Conservation (phyloP, 495 filamentous ascomycete species). For the Corynascus novoguineensis region DNA sequence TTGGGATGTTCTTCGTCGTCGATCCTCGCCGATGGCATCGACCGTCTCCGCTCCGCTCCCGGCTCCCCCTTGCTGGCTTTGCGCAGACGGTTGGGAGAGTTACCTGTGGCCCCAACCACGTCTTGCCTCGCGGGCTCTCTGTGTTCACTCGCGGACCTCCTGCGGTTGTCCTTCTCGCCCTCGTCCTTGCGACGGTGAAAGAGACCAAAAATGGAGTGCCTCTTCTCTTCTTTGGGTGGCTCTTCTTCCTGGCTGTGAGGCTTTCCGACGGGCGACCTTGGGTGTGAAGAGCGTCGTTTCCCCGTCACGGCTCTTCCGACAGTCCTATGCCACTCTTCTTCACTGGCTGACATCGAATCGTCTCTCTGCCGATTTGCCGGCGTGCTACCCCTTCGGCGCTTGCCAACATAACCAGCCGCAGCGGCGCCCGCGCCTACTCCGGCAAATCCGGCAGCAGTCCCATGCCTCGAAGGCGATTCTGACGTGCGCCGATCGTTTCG, state of each 20-base stretch:
- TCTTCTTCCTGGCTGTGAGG: not conserved
- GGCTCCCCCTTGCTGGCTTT: constrained; percentile 10
- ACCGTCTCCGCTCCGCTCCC: not conserved
- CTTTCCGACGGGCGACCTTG: constrained; percentile 5
- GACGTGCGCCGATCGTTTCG: not conserved
- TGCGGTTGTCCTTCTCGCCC: constrained; percentile 8
- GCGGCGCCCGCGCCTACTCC: constrained; percentile 14
- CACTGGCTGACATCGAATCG: not conserved
- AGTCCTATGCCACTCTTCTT: not conserved
- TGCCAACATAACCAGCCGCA: constrained; percentile 18
- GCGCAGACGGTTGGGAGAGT: constrained; percentile 3
- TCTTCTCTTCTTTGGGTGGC: constrained; percentile 20
- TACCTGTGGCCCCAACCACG: not conserved
- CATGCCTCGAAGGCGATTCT: not conserved
- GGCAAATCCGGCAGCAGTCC: constrained; percentile 15
- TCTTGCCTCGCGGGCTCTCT: constrained; percentile 6
- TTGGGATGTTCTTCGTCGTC: constrained; percentile 1
- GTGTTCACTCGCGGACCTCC: not conserved
- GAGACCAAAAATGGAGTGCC: constrained; percentile 23
- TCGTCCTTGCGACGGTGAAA: constrained; percentile 32
- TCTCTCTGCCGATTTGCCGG: not conserved
- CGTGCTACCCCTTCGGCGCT: constrained; percentile 14
- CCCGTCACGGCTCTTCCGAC: not conserved
- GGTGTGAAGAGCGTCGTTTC: not conserved
- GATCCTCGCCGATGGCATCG: not conserved